Base-by-base conservation (phyloP, 352 stramenopile genomes). In the Aphanomyces astaci region DNA sequence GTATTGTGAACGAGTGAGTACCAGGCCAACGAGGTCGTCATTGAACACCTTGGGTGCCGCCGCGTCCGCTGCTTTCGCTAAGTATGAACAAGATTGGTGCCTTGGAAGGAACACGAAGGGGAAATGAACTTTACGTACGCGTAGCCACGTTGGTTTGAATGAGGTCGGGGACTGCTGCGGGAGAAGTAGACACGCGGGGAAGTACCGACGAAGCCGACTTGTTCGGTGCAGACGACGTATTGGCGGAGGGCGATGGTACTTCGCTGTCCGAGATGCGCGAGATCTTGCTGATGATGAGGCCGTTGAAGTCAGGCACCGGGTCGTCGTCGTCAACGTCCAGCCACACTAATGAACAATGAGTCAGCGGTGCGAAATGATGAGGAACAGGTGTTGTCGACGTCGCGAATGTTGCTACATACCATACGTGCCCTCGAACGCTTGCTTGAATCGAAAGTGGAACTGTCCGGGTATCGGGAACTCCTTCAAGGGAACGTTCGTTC, bases 391-490 rank as follows among this genome's bases (percentile, higher is more conserved):
- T n/a, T n/a, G 45, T 19, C 3, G 30, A 19, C 24, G 51, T 30
- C 30, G 25, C 1, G 19, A 55, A n/a, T 32, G 13, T 15, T 1
- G 11, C 11, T 30, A 71, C 75, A 33, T 31, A 93, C 86, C 86
- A 39, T 92, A 94, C 39, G 86, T 94, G 52, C 86, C 84, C 66
- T 94, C 86, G 55, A 94, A 94, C 31, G 82, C 73, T 39, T 83
- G 90, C 72, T 94, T 94, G 72, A 94, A 94, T 65, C 86, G 83
- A 65, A 91, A 94, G 46, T 94, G 86, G 68, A 92, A 94, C 48
- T 88, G 77, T 0, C 86, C 86, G 15, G 84, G 86, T 57, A 94
- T 54, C 7, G 86, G 86, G 57, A 94, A 91, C 40, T 73, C 79
- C 84, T 90, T 27, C 22, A 60, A n/a, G n/a, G n/a, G n/a, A n/a